These are phyloP conservation scores for Apocynum venetum DNA, from an alignment of 257 asterid species.

Conservation along the genomic window DNA sequence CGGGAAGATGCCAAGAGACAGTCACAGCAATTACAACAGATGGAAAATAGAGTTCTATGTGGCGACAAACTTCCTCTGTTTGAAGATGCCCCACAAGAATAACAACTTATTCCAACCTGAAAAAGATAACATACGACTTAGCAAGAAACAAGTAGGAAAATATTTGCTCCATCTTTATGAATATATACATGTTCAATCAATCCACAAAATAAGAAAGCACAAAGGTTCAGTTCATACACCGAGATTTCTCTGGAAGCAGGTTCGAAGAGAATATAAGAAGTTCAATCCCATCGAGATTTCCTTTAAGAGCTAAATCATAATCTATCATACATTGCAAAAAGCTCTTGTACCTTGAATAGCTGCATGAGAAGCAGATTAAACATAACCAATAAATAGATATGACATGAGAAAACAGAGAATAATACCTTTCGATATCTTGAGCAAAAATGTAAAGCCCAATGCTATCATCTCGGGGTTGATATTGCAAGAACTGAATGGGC, in stretches of 20 bases:
- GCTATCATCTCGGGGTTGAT: constrained; percentile 14
- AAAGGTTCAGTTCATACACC: constrained; percentile 12
- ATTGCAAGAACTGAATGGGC: constrained; percentile 23
- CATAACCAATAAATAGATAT: background rate
- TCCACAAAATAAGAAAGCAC: background rate
- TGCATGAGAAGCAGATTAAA: constrained; percentile 7
- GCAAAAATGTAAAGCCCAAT: constrained; percentile 27
- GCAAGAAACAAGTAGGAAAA: background rate
- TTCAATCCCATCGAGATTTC: constrained; percentile 17
- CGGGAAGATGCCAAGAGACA: background rate
- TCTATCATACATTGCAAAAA: constrained; percentile 20
- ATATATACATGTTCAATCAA: background rate
- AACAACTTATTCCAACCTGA: constrained; percentile 26
- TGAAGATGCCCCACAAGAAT: constrained; percentile 24
- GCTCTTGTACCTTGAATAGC: constrained; percentile 16
- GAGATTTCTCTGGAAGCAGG: constrained; percentile 20
- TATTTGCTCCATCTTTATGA: background rate
- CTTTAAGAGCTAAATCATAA: constrained; percentile 19
- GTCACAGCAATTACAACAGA: background rate
- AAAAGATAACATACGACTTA: background rate
- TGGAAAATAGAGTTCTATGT: background rate
- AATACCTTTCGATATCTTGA: constrained; percentile 16
- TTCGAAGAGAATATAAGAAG: constrained; percentile 23
- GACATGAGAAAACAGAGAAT: background rate
- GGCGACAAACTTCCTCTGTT: background rate